Evolutionary conservation across 768 basidiomycete genomes (phyloP), one percentile per base, ranked within the genome.

Genomic region (Rhodotorula graminis): DNA sequence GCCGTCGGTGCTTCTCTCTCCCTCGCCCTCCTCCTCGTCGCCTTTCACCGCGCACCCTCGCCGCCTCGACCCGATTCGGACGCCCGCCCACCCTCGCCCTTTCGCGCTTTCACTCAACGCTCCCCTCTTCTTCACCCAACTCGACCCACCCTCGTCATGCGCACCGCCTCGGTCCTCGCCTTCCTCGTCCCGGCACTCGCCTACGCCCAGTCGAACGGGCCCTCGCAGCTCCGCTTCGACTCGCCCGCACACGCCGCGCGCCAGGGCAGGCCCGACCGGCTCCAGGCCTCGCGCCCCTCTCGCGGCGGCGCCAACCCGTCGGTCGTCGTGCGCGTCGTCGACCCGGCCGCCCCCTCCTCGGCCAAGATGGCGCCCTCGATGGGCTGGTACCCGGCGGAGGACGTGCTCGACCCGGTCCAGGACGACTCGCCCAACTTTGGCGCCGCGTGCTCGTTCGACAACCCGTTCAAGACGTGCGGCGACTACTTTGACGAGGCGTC

Each of bases 301-400:
- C 44, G 23, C 25, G 19, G 23, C 25, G 19, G 25, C 14, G 14
- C 70, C 19, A 57, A 53, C 57, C 61, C 62, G 2, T 72, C 71
- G 6, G 67, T 72, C 52, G 58, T 72, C 59, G 71, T 72, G 7
- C 44, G 33, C 63, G 44, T 72, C 50, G 71, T 72, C 27, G 71
- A 72, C 52, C 71, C 71, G 6, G 66, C 71, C 10, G 61, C 71
- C 14, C 57, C 63, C 14, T 72, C 71, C 6, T 59, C 47, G 50
- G 19, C 61, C 44, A 58, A 61, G 15, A 52, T 49, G 14, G 52
- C 71, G 12, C 8, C 62, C 6, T 55, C 63, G 2, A 58, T 64
- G 25, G 49, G 57, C 2, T 50, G 53, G 23, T 21, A 56, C 61
- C 52, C 61, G 3, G 50, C 52, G 2, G n/a, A 21, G 2, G 57